These are phyloP conservation scores for Stagonosporopsis rhizophila DNA, from an alignment of 2,329 filamentous ascomycete genomes.

Conservation along the genomic window DNA sequence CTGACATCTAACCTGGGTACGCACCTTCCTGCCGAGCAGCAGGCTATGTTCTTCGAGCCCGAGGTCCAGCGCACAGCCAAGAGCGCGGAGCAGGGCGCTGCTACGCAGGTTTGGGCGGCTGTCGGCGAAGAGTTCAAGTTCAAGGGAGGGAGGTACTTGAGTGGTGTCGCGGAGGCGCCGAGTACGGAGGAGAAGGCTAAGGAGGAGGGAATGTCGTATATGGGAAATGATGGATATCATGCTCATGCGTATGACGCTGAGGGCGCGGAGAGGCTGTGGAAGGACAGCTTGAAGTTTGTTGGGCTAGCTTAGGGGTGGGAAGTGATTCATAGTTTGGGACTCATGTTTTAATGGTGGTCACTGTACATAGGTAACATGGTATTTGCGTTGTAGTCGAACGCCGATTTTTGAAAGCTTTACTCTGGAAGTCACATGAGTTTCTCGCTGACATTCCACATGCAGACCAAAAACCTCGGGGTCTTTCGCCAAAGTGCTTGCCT, in stretches of 20 bases:
- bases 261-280: constrained; percentile 43
- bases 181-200: constrained; percentile 17
- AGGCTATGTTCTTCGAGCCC: constrained; percentile 10
- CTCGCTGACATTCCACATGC: no score
- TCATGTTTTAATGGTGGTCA: no score
- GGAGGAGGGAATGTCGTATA: constrained; percentile 14
- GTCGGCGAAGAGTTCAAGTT: constrained; percentile 41
- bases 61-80: constrained; percentile 32
- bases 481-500: no score
- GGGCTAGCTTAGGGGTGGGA: constrained; percentile 9
- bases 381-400: no score
- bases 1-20: constrained; percentile 17
- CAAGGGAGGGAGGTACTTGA: constrained; percentile 47
- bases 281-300: constrained; percentile 27
- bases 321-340: neutral
- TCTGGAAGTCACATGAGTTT: no score
- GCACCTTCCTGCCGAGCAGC: constrained; percentile 11
- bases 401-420: no score
- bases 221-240: constrained; percentile 26
- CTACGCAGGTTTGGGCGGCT: constrained; percentile 51
- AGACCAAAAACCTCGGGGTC: no score
- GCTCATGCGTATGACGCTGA: constrained; percentile 36
- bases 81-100: constrained; percentile 48
- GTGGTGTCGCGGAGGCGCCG: constrained; percentile 26
- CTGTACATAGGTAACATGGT: neutral